Conservation (phyloP, 73 alveolate genomes). For the Symbiodinium natans region DNA sequence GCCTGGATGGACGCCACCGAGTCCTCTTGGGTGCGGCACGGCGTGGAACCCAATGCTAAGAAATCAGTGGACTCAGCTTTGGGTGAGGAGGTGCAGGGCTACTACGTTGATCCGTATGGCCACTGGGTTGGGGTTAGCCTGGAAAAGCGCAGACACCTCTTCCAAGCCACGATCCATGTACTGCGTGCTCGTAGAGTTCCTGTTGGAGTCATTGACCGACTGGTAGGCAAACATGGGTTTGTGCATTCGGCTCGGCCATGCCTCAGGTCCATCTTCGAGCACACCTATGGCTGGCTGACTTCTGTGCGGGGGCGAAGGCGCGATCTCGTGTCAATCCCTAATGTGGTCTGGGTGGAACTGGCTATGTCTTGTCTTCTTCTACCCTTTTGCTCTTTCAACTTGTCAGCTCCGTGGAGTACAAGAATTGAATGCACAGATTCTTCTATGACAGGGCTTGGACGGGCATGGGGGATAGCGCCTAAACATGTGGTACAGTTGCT, state of each 20-base stretch:
- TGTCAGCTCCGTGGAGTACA: not conserved
- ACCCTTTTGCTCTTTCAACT: not conserved
- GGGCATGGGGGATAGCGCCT: conserved; percentile 17
- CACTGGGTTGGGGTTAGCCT: conserved; percentile 20
- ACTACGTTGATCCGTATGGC: not conserved
- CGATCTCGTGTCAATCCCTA: conserved; percentile 14
- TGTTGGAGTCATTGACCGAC: conserved; percentile 7
- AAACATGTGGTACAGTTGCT: not conserved
- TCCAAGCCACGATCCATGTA: not conserved
- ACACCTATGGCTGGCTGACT: not conserved
- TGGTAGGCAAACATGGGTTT: conserved; percentile 35
- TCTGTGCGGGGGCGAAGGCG: not conserved
- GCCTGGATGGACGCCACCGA: conserved; percentile 16
- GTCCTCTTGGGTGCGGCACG: not conserved
- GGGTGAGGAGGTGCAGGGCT: conserved; percentile 59
- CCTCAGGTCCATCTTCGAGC: conserved; percentile 26
- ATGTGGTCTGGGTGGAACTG: conserved; percentile 20
- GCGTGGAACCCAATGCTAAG: conserved; percentile 46
- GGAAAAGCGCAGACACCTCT: conserved; percentile 27
- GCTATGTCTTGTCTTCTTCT: not conserved
- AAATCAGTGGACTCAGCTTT: conserved; percentile 38
- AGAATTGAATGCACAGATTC: conserved; percentile 3
- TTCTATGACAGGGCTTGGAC: conserved; percentile 34
- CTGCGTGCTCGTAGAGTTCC: not conserved
- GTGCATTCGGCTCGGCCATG: conserved; percentile 21